Conservation (phyloP, 768 basidiomycete genomes). For the Arthromyces matolae region DNA sequence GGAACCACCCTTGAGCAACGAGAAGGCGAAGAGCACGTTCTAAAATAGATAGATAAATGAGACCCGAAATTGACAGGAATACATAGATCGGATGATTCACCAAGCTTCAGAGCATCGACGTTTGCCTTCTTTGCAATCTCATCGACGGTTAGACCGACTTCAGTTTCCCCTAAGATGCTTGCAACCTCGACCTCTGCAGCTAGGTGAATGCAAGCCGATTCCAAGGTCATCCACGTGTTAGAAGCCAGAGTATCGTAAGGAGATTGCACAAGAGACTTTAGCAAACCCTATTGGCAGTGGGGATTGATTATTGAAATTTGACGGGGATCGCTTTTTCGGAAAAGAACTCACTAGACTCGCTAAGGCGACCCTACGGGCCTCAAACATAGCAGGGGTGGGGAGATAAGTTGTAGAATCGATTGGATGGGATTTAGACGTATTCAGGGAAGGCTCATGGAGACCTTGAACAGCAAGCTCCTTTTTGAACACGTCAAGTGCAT, state of each 20-base stretch:
- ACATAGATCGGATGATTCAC: conserved; percentile 18
- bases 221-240: conserved; percentile 31
- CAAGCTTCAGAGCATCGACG: conserved; percentile 32
- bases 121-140: conserved; percentile 32
- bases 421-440: conserved; percentile 32
- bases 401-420: conserved; percentile 34
- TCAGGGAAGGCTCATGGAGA: conserved; percentile 33
- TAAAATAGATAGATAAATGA: conserved; percentile 6
- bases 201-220: conserved; percentile 30
- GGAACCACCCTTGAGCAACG: conserved; percentile 35
- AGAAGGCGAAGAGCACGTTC: conserved; percentile 34
- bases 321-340: background rate
- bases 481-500: conserved; percentile 36
- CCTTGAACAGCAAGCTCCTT: conserved; percentile 32
- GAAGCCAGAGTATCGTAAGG: conserved; percentile 34
- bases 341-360: conserved; percentile 28
- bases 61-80: background rate
- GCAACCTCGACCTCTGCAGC: conserved; percentile 33
- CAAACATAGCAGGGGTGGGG: conserved; percentile 33
- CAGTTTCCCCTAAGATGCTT: conserved; percentile 29
- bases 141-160: conserved; percentile 30
- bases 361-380: conserved; percentile 31
- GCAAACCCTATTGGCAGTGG: conserved; percentile 23
- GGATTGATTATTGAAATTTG: background rate
- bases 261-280: conserved; percentile 33